These are phyloP conservation scores for Cucumis sativus DNA, from an alignment of 306 rosid genomes.

Conservation along the genomic window DNA sequence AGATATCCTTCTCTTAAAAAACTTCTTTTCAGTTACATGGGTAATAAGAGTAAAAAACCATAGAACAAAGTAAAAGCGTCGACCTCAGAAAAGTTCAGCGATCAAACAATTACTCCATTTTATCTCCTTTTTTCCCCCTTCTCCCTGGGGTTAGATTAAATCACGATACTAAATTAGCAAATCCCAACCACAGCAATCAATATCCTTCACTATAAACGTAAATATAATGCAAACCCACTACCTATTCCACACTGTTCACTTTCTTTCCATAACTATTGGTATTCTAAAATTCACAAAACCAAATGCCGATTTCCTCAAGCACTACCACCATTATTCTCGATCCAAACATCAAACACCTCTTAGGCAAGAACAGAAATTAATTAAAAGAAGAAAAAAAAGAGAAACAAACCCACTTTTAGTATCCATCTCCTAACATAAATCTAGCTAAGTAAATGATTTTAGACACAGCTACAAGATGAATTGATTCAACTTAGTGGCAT, in stretches of 20 bases:
- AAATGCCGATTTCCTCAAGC: neutral
- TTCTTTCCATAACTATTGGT: too few relatives aligned
- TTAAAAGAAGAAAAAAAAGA: neutral
- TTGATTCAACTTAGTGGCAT: neutral
- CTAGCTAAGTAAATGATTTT: neutral
- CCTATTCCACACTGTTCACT: neutral
- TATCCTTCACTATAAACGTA: neutral
- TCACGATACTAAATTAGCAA: neutral
- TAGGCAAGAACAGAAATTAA: neutral
- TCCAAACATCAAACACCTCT: neutral
- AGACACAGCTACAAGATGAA: neutral
- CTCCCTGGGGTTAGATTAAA: neutral
- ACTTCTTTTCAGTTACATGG: neutral
- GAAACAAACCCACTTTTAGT: neutral
- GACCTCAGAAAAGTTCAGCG: neutral
- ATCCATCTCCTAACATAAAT: neutral
- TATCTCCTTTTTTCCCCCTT: neutral
- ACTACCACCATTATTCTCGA: neutral
- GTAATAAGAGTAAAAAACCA: neutral
- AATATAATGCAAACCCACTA: neutral
- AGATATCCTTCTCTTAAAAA: neutral
- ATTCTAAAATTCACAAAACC: neutral
- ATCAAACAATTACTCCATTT: neutral
- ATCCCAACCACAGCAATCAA: neutral
- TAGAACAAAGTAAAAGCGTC: neutral